Base-by-base conservation (phyloP, 2,329 filamentous ascomycete genomes). In the Sarocladium oryzae region DNA sequence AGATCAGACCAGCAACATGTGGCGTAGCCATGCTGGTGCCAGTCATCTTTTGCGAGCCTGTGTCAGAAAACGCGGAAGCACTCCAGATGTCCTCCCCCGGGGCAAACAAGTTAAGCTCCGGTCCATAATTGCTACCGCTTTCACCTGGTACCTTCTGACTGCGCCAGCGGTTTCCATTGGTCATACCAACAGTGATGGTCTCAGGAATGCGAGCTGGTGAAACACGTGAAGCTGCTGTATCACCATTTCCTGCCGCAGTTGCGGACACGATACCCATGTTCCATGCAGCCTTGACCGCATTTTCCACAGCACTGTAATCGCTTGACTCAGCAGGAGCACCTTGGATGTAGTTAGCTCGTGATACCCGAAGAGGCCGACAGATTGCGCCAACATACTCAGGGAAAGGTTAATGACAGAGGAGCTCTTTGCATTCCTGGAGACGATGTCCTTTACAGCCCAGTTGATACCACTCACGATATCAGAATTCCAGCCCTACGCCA, bases 1-100 rank as follows among this genome's bases (percentile, higher is more conserved):
- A 64, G 28, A 57, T 78, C 21, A 86, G 67, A 26, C 82, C 83
- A 28, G 76, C 71, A 53, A 85, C 69, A 60, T 84, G 81, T 1
- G 82, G 82, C 3, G 73, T 68, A 3, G 82, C 79, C 81, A 85
- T 85, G 18, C 75, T 81, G 11, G 83, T 86, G 5, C 43, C 43
- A 4, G 26, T 48, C 7, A 26, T 48, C 9, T 9, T 5, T 13
- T 26, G 10, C n/a, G 43, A 18, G 4, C 24, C 43, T 32, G 43
- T 32, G 28, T 48, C 43, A 30, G 43, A 48, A 13, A 18, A n/a
- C 26, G 16, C 32, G 4, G 26, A 30, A 20, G 43, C 43, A 26
- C 43, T 48, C 7, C 32, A n/a, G 28, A 48, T 64, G 53, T 55
- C 57, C 37, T 66, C 62, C 18, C 78, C 78, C 2, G 78, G 75